phyloP scores from a whole-genome alignment of 73 alveolate genomes.

The Paramecium octaurelia region DNA sequence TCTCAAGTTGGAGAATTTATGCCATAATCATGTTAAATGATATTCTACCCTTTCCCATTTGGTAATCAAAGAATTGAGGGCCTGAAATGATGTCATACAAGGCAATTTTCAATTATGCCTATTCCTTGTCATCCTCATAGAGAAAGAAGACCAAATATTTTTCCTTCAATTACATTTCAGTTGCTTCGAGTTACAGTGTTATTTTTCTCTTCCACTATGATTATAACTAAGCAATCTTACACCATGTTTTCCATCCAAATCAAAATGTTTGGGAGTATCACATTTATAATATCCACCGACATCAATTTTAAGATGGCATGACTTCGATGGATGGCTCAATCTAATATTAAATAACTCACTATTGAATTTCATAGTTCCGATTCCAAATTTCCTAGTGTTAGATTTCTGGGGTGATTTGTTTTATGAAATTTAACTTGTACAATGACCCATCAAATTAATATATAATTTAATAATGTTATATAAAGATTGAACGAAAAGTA shows the following conservation, averaged over 20 bases:
- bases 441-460: background rate
- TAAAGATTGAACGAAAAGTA: background rate
- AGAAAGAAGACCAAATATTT: background rate
- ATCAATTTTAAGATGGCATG: constrained; percentile 25
- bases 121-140: background rate
- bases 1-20: background rate
- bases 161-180: background rate
- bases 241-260: background rate
- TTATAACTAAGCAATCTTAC: background rate
- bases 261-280: constrained; percentile 13
- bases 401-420: background rate
- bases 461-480: background rate
- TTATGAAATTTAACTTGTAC: background rate
- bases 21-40: constrained; percentile 18
- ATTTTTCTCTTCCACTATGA: background rate
- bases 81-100: background rate
- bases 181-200: background rate
- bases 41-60: constrained; percentile 1
- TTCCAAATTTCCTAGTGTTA: background rate
- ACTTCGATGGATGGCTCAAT: background rate
- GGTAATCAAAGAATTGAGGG: background rate
- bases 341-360: constrained; percentile 22
- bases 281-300: background rate
- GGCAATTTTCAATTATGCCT: background rate
- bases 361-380: constrained; percentile 19